These are phyloP conservation scores for Cyclotella baltica DNA, from an alignment of 108 stramenopile species.

Conservation along the genomic window DNA sequence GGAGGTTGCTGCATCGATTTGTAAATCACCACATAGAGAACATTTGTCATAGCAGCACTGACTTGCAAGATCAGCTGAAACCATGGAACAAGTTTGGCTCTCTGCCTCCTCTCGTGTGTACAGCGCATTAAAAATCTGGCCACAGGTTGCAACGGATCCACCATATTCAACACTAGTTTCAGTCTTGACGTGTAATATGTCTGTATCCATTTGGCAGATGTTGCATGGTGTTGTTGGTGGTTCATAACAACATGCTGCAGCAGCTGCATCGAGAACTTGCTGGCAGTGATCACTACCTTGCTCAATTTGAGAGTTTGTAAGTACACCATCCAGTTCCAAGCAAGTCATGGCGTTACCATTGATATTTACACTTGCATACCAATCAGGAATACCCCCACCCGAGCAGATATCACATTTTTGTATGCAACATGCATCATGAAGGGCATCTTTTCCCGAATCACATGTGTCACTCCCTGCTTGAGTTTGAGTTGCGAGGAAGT, in stretches of 20 bases:
- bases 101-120: constrained; percentile 47
- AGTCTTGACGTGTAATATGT: constrained; percentile 36
- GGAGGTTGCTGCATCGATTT: constrained; percentile 33
- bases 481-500: constrained; percentile 51
- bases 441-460: constrained; percentile 38
- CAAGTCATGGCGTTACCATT: constrained; percentile 58
- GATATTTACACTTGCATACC: constrained; percentile 55
- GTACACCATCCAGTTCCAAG: constrained; percentile 45
- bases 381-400: constrained; percentile 54
- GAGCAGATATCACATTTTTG: constrained; percentile 53
- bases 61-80: constrained; percentile 35
- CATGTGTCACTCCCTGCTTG: constrained; percentile 50
- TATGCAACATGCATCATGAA: constrained; percentile 47
- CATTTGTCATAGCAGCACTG: constrained; percentile 54
- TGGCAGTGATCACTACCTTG: constrained; percentile 40
- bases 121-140: constrained; percentile 53
- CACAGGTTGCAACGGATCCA: constrained; percentile 44
- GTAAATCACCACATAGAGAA: constrained; percentile 42
- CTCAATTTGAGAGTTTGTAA: constrained; percentile 42
- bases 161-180: constrained; percentile 37
- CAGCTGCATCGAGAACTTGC: constrained; percentile 47
- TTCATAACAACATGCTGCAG: constrained; percentile 53
- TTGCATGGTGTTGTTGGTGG: constrained; percentile 50
- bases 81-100: constrained; percentile 46
- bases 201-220: constrained; percentile 44